Conservation (phyloP, 2,329 filamentous ascomycete species). For the Cytospora leucostoma region DNA sequence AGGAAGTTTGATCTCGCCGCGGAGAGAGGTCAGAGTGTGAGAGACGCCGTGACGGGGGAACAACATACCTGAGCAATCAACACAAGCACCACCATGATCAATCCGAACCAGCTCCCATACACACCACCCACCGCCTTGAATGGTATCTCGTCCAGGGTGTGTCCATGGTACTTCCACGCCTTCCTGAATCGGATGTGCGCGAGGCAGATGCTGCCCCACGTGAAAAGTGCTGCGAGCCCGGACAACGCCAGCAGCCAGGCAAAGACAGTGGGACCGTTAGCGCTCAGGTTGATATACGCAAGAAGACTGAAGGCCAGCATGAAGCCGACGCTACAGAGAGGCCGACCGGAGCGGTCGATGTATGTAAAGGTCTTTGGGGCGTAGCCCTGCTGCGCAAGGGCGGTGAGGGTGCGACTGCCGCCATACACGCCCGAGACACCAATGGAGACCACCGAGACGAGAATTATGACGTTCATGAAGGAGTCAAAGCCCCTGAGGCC, state of each 20-base stretch:
- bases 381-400: constrained; percentile 60
- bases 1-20: constrained; percentile 32
- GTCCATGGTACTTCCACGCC: constrained; percentile 64
- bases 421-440: constrained; percentile 62
- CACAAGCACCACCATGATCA: constrained; percentile 58
- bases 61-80: constrained; percentile 51
- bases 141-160: constrained; percentile 65
- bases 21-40: too few species aligned
- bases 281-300: constrained; percentile 49
- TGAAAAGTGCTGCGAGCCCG: constrained; percentile 65
- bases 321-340: constrained; percentile 50
- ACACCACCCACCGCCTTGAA: constrained; percentile 64
- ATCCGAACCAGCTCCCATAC: constrained; percentile 64
- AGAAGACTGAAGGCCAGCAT: constrained; percentile 53
- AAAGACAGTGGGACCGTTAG: constrained; percentile 54
- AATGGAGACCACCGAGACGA: constrained; percentile 60
- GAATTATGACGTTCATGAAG: constrained; percentile 62
- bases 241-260: constrained; percentile 68
- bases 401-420: constrained; percentile 59
- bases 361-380: constrained; percentile 58
- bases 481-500: constrained; percentile 53
- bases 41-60: background rate
- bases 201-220: constrained; percentile 69
- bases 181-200: constrained; percentile 69
- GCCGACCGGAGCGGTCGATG: constrained; percentile 59